Evolutionary conservation across 108 stramenopile genomes (phyloP).

Genomic region (Nannochloropsis gaditana): DNA sequence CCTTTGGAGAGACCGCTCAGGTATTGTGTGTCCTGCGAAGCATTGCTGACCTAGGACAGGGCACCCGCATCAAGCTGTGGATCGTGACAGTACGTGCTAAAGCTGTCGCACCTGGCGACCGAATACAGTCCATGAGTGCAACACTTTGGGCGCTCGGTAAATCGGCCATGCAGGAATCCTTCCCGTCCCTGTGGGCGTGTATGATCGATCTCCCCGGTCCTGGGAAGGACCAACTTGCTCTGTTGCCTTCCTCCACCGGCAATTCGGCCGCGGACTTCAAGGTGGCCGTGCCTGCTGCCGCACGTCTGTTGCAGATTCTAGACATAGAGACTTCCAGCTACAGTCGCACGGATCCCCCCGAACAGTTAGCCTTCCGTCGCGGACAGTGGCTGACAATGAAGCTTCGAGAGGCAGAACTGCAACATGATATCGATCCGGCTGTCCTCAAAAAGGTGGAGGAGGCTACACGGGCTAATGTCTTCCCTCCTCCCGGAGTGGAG

Average conservation of each 20-base stretch:
- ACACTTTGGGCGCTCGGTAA: background rate
- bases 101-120: slow-evolving; percentile 6
- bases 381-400: background rate
- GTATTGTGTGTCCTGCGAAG: background rate
- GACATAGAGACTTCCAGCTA: background rate
- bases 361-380: background rate
- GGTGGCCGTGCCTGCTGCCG: background rate
- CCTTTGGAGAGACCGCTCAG: slow-evolving; percentile 7
- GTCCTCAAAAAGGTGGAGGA: slow-evolving; percentile 3
- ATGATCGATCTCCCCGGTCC: slow-evolving; percentile 6
- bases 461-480: background rate
- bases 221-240: background rate
- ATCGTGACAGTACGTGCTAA: background rate
- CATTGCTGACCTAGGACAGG: background rate
- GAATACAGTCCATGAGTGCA: background rate
- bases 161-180: slow-evolving; percentile 5
- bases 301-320: slow-evolving; percentile 11
- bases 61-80: background rate
- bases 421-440: background rate
- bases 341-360: background rate
- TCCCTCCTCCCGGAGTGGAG: background rate
- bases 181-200: background rate
- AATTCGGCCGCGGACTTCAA: background rate
- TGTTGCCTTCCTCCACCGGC: background rate
- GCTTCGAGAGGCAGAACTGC: slow-evolving; percentile 4